These are phyloP conservation scores for Coprinopsis sp. DNA, from an alignment of 768 basidiomycete species.

Conservation along the genomic window DNA sequence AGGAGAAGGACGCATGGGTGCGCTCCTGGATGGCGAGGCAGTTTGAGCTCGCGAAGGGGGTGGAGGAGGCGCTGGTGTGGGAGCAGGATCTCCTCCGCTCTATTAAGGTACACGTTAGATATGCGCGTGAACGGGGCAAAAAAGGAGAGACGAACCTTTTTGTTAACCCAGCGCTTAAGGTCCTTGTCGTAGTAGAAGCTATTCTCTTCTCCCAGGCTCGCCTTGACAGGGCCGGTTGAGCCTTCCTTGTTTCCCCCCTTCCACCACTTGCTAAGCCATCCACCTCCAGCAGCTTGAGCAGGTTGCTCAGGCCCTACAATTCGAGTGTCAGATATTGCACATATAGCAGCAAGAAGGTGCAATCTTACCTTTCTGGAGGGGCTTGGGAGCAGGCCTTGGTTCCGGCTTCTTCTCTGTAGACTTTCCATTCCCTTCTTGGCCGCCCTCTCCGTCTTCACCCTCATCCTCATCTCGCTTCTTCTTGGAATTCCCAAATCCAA, in stretches of 20 bases:
- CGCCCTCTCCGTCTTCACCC: constrained; percentile 22
- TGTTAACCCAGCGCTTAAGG: constrained; percentile 95
- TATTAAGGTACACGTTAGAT: constrained; percentile 16
- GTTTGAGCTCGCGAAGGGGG: constrained; percentile 87
- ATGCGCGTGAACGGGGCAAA: background rate
- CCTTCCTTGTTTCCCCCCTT: constrained; percentile 51
- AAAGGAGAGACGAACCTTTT: constrained; percentile 52
- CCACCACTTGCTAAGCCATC: constrained; percentile 86
- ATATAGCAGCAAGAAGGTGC: constrained; percentile 18
- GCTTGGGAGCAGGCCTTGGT: constrained; percentile 17
- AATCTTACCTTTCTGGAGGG: constrained; percentile 17
- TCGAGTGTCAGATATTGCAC: background rate
- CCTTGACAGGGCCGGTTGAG: constrained; percentile 71
- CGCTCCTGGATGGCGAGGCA: constrained; percentile 66
- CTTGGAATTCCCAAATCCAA: constrained; percentile 83
- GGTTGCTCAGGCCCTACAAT: constrained; percentile 11
- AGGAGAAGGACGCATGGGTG: constrained; percentile 19
- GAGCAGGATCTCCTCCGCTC: constrained; percentile 49
- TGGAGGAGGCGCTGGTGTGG: constrained; percentile 54
- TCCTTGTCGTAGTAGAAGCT: constrained; percentile 93
- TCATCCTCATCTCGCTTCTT: constrained; percentile 26
- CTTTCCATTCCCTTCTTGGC: constrained; percentile 24
- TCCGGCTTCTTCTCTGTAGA: constrained; percentile 11
- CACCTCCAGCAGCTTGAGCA: constrained; percentile 32
- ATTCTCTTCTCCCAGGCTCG: constrained; percentile 88